Percentiles rank a stretch among this genome's conserved stretches.
Conservation (phyloP, 805 yeast species). For the Kregervanrija fluxuum region DNA sequence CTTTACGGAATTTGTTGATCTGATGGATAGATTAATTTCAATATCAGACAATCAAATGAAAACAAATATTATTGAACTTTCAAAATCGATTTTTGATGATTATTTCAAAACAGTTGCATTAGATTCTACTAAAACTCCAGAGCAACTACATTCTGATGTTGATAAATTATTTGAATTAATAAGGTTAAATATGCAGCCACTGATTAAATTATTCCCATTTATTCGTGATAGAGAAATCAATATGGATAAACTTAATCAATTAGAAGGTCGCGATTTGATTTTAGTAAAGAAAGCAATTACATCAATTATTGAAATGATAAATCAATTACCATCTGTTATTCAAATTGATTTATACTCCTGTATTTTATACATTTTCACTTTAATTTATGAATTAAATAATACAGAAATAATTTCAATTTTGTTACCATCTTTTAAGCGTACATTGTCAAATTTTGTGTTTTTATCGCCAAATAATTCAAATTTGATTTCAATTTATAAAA, state of each 20-base stretch:
- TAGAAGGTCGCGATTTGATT: conserved; percentile 28
- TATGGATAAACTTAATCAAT: conserved; percentile 14
- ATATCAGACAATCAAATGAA: conserved; percentile 56
- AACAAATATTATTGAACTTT: conserved; percentile 41
- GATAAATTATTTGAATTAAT: conserved; percentile 80
- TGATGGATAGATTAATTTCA: conserved; percentile 64
- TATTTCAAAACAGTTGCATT: conserved; percentile 34
- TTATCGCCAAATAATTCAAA: conserved; percentile 15
- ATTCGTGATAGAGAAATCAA: conserved; percentile 39
- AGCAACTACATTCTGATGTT: conserved; percentile 46
- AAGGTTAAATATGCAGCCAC: conserved; percentile 58
- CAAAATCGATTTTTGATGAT: conserved; percentile 31
- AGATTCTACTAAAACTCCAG: conserved; percentile 21
- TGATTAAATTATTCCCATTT: conserved; percentile 55
- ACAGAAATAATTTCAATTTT: conserved; percentile 42
- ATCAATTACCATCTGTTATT: conserved; percentile 59
- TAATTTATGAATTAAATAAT: conserved; percentile 40
- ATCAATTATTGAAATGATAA: conserved; percentile 54
- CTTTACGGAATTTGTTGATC: conserved; percentile 67
- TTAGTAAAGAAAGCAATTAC: conserved; percentile 43
- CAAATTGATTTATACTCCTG: conserved; percentile 68
- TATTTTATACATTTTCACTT: conserved; percentile 53
- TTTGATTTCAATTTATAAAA: conserved; percentile 28
- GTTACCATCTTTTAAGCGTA: conserved; percentile 42
- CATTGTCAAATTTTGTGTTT: conserved; percentile 27